A percentile compares a stretch with the other conserved stretches of the same genome.
These are phyloP conservation scores for Pseudonectria buxi DNA, from an alignment of 2,329 filamentous ascomycete species.

Conservation along the genomic window DNA sequence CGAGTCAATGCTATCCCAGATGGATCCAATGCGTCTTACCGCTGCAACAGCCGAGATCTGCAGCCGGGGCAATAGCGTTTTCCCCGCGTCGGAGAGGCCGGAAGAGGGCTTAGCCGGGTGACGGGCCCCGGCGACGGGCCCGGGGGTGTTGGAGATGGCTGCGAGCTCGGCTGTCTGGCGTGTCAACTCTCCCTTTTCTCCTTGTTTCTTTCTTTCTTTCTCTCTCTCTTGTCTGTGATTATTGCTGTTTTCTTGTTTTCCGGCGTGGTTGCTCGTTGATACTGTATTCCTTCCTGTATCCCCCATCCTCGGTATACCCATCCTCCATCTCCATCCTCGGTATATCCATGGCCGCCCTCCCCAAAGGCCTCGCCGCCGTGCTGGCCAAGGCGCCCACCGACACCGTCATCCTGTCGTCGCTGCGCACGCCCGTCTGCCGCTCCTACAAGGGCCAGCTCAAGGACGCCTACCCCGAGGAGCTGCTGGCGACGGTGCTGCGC, in stretches of 20 bases:
- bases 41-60: conserved; percentile 17
- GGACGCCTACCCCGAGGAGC: conserved; percentile 85
- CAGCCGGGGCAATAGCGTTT: conserved; percentile 12
- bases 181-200: too few species aligned
- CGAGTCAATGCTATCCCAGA: too few species aligned
- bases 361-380: conserved; percentile 61
- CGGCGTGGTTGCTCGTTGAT: too few species aligned
- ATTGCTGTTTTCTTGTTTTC: too few species aligned
- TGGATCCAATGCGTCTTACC: too few species aligned
- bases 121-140: neutral
- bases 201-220: too few species aligned
- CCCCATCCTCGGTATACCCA: too few species aligned
- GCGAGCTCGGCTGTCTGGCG: too few species aligned
- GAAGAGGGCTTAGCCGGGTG: conserved; percentile 6
- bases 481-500: conserved; percentile 60
- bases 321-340: too few species aligned
- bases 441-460: conserved; percentile 78
- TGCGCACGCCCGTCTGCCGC: conserved; percentile 80
- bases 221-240: too few species aligned
- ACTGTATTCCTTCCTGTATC: too few species aligned
- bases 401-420: conserved; percentile 81
- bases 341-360: conserved; percentile 17
- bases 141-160: too few species aligned
- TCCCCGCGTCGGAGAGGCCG: conserved; percentile 12
- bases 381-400: conserved; percentile 74